Percentiles rank a stretch among this genome's conserved stretches.
Conservation (phyloP, 2,329 filamentous ascomycete genomes). For the Pseudocercospora fuligena region DNA sequence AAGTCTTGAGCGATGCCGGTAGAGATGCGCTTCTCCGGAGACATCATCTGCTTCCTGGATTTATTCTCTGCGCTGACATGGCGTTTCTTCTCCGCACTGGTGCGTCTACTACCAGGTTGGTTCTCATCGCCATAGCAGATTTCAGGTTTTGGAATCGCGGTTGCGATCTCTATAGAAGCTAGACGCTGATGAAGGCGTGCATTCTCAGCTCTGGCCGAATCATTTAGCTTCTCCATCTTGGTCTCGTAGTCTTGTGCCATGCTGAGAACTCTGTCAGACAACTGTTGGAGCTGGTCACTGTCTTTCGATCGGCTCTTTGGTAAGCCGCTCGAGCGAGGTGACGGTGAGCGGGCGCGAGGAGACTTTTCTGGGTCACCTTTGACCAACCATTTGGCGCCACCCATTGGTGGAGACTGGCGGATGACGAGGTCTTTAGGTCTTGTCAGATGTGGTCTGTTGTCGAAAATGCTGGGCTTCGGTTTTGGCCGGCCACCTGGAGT, state of each 20-base stretch:
- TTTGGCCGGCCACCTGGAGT: constrained; percentile 18
- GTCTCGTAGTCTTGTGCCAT: constrained; percentile 26
- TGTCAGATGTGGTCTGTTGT: constrained; percentile 20
- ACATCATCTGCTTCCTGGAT: constrained; percentile 5
- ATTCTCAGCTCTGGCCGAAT: constrained; percentile 24
- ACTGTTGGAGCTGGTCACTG: constrained; percentile 2
- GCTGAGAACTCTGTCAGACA: constrained; percentile 22
- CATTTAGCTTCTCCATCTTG: constrained; percentile 23
- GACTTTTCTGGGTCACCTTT: constrained; percentile 19
- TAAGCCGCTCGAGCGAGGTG: neutral
- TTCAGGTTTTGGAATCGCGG: constrained; percentile 3
- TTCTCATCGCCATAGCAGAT: constrained; percentile 19
- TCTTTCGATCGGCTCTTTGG: constrained; percentile 14
- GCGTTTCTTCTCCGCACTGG: constrained; percentile 7
- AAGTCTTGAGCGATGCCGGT: constrained; percentile 32
- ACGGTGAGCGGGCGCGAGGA: neutral
- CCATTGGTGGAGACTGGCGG: constrained; percentile 21
- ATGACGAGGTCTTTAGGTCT: constrained; percentile 10
- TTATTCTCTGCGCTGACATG: neutral
- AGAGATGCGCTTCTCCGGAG: constrained; percentile 22
- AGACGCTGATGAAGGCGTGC: constrained; percentile 30
- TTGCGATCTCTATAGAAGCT: constrained; percentile 21
- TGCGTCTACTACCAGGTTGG: neutral
- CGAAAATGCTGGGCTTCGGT: constrained; percentile 22
- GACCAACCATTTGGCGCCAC: constrained; percentile 3